Evolutionary conservation across 345 rosid species (phyloP).

Genomic region (Bruguiera gymnorhiza): DNA sequence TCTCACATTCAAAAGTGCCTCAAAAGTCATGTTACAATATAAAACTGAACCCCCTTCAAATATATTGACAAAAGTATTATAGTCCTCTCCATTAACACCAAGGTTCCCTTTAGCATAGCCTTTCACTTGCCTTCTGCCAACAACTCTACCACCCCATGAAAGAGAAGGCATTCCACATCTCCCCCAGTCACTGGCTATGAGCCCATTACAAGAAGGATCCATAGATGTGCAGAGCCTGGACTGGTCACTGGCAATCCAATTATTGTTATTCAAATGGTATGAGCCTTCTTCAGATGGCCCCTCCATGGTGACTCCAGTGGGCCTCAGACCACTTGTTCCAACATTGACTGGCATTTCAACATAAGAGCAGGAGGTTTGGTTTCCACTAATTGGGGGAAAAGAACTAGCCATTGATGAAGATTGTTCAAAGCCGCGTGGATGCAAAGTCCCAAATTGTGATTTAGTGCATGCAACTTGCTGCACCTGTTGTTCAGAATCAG

Average conservation of each 20-base stretch:
- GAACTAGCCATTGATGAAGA: constrained; percentile 38
- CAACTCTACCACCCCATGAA: constrained; percentile 98
- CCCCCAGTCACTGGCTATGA: constrained; percentile 75
- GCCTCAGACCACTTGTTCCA: constrained; percentile 40
- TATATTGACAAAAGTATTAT: constrained; percentile 73
- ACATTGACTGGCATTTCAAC: constrained; percentile 38
- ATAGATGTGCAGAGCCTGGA: constrained; percentile 55
- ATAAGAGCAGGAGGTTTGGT: constrained; percentile 45
- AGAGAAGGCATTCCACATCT: constrained; percentile 65
- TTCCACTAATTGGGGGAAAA: constrained; percentile 40
- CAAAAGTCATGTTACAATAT: constrained; percentile 94
- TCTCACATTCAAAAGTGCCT: constrained; percentile 80
- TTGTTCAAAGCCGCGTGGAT: constrained; percentile 34
- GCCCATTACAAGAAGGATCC: constrained; percentile 55
- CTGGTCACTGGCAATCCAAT: constrained; percentile 66
- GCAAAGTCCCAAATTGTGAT: constrained; percentile 38
- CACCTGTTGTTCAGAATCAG: constrained; percentile 45
- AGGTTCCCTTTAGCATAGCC: constrained; percentile 51
- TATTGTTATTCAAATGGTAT: constrained; percentile 50
- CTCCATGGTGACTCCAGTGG: constrained; percentile 59
- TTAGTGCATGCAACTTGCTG: constrained; percentile 43
- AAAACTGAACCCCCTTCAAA: constrained; percentile 94
- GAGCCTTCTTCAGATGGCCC: constrained; percentile 82
- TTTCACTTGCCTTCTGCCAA: constrained; percentile 66
- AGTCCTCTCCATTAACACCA: constrained; percentile 68